Evolutionary conservation across 164 flowering plant species (phyloP).

Genomic region (Stephania japonica): DNA sequence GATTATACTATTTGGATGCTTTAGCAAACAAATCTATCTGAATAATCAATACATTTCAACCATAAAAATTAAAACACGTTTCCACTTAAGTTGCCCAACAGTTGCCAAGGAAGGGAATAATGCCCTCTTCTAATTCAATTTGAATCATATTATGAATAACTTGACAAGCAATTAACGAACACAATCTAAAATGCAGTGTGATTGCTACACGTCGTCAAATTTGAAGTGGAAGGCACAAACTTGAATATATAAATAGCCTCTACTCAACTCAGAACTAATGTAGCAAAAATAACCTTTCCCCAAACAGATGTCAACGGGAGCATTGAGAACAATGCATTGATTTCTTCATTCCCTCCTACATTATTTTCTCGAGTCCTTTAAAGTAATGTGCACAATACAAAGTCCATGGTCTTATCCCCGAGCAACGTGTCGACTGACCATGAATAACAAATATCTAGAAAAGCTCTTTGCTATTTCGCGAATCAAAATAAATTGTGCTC

Average conservation of each 20-base stretch:
- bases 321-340: neutral
- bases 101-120: neutral
- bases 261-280: neutral
- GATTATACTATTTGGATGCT: too few species aligned
- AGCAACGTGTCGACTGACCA: too few species aligned
- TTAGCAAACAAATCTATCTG: too few species aligned
- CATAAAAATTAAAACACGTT: neutral
- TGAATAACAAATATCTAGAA: too few species aligned
- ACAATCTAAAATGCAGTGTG: neutral
- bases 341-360: too few species aligned
- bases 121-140: neutral
- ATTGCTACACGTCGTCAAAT: neutral
- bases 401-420: too few species aligned
- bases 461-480: too few species aligned
- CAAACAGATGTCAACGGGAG: neutral
- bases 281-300: neutral
- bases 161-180: neutral
- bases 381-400: too few species aligned
- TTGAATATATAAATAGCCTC: neutral
- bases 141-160: neutral
- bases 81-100: neutral
- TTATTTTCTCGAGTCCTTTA: too few species aligned
- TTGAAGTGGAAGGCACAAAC: too few species aligned
- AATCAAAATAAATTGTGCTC: too few species aligned
- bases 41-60: too few species aligned